Conservation (phyloP, 1,284 basidiomycete species). For the Malassezia vespertilionis region DNA sequence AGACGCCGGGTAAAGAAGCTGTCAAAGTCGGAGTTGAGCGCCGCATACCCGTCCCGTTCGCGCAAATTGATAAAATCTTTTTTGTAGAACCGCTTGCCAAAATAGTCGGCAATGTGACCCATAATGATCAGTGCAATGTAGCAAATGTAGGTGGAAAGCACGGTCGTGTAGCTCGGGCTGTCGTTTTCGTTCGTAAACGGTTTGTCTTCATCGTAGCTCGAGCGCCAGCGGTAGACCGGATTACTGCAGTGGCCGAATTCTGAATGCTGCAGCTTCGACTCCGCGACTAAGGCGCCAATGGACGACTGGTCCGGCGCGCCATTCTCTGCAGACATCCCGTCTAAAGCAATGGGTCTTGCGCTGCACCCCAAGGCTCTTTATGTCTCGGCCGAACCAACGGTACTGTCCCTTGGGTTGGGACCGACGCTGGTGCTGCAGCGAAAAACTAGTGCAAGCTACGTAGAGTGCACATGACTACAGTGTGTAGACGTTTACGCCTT, state of each 20-base stretch:
- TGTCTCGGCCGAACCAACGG: too few species aligned
- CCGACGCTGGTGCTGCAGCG: too few species aligned
- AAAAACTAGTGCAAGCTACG: too few species aligned
- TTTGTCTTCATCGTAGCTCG: slow-evolving; percentile 52
- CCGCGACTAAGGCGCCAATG: background rate
- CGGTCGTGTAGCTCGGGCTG: slow-evolving; percentile 78
- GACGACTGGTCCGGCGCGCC: too few species aligned
- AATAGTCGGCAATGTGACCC: slow-evolving; percentile 86
- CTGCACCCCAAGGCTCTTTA: too few species aligned
- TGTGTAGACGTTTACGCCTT: slow-evolving; percentile 25
- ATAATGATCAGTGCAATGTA: slow-evolving; percentile 56
- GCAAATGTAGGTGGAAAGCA: slow-evolving; percentile 73
- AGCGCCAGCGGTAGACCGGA: slow-evolving; percentile 59
- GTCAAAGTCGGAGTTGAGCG: slow-evolving; percentile 95
- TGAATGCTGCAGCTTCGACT: slow-evolving; percentile 53
- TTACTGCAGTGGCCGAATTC: slow-evolving; percentile 77
- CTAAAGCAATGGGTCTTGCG: too few species aligned
- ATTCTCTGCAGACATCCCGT: too few species aligned
- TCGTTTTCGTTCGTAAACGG: slow-evolving; percentile 49
- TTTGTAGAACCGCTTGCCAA: slow-evolving; percentile 73
- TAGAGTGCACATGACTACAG: too few species aligned
- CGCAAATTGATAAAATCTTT: slow-evolving; percentile 60
- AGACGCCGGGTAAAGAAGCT: slow-evolving; percentile 96
- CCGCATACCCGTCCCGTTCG: slow-evolving; percentile 58
- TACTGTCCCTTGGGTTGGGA: too few species aligned